phyloP scores from a whole-genome alignment of 75 land plant genomes.

The Ceratopteris richardii region DNA sequence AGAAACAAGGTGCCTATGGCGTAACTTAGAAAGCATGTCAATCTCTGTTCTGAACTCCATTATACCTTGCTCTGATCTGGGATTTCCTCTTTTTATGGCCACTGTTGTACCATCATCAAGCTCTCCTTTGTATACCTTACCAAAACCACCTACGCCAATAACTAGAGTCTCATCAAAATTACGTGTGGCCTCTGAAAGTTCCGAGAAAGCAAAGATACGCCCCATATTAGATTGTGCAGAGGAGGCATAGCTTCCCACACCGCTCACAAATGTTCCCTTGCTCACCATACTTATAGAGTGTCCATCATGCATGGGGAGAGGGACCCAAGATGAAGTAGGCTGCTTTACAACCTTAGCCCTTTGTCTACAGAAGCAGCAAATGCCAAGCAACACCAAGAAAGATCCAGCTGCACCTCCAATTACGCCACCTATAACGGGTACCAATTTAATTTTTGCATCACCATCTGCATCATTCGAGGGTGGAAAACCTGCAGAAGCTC shows the following conservation, averaged over 20 bases:
- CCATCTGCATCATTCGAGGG: too few relatives aligned
- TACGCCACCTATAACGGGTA: constrained; percentile 16
- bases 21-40: constrained; percentile 54
- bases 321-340: constrained; percentile 16
- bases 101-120: constrained; percentile 63
- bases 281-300: constrained; percentile 7
- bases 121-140: constrained; percentile 62
- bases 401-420: constrained; percentile 20
- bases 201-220: constrained; percentile 47
- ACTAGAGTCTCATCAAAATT: constrained; percentile 50
- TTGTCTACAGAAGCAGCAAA: constrained; percentile 10
- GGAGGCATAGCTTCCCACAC: constrained; percentile 22
- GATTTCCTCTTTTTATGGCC: constrained; percentile 72
- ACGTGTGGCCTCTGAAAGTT: constrained; percentile 60
- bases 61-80: constrained; percentile 47
- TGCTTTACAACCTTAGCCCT: constrained; percentile 7
- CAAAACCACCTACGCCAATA: constrained; percentile 91
- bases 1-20: constrained; percentile 58
- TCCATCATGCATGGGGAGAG: constrained; percentile 16
- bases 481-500: too few relatives aligned
- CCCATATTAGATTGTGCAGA: constrained; percentile 32
- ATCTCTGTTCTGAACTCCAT: constrained; percentile 61
- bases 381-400: background rate
- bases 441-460: too few relatives aligned
- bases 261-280: constrained; percentile 9